A percentile compares a stretch with the other conserved stretches of the same genome.
These are phyloP conservation scores for Fusarium sp. DNA, from an alignment of 2,329 filamentous ascomycete genomes.

Conservation along the genomic window DNA sequence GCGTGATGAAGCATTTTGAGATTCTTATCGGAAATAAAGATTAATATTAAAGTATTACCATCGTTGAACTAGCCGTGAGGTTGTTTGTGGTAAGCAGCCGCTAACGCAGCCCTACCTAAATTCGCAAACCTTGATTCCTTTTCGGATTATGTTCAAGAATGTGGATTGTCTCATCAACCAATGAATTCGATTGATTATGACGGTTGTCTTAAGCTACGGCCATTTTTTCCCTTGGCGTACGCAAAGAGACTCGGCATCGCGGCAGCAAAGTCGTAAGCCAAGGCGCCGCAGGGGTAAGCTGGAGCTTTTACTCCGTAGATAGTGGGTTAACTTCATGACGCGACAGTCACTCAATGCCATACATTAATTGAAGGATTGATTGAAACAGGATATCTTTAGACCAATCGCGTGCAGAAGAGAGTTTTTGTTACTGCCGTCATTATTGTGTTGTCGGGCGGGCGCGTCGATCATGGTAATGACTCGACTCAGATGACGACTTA, in stretches of 20 bases:
- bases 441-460: background rate
- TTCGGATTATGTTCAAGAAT: background rate
- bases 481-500: background rate
- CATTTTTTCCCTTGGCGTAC: background rate
- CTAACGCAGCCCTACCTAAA: background rate
- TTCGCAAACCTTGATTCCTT: background rate
- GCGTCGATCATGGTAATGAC: background rate
- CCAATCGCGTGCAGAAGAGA: background rate
- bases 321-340: background rate
- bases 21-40: background rate
- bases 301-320: background rate
- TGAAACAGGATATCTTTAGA: background rate
- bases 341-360: background rate
- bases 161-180: background rate
- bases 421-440: background rate
- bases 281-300: background rate
- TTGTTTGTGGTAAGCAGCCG: background rate
- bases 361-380: background rate
- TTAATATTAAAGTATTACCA: background rate
- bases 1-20: background rate
- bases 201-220: no score
- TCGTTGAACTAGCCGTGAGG: background rate
- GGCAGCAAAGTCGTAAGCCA: background rate
- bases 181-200: accelerated
- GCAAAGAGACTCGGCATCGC: background rate